phyloP scores from a whole-genome alignment of 257 asterid genomes.

The Parsonsia alboflavescens region DNA sequence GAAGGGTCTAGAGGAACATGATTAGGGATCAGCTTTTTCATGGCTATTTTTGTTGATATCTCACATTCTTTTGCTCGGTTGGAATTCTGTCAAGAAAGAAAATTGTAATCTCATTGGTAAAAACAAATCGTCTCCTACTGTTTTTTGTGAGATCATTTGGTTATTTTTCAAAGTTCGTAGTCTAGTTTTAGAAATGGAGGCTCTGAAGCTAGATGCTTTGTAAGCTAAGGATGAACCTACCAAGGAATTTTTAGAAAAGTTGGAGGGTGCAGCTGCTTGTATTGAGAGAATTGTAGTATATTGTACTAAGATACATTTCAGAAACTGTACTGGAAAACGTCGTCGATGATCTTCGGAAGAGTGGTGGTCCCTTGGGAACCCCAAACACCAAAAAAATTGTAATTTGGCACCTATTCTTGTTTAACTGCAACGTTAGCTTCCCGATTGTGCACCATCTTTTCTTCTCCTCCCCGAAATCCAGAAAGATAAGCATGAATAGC shows the following conservation, averaged over 20 bases:
- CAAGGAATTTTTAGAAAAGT: background rate
- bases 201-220: background rate
- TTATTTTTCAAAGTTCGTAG: background rate
- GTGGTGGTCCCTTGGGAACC: background rate
- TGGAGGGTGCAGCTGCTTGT: background rate
- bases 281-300: background rate
- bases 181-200: background rate
- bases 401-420: slow-evolving; percentile 33
- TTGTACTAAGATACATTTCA: background rate
- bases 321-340: background rate
- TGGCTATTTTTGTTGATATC: background rate
- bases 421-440: slow-evolving; percentile 73
- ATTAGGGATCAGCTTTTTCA: background rate
- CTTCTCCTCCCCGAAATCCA: slow-evolving; percentile 69
- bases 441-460: slow-evolving; percentile 54
- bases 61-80: background rate
- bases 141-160: background rate
- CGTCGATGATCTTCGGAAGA: background rate
- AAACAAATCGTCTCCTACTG: background rate
- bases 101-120: background rate
- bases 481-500: background rate
- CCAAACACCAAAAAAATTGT: background rate
- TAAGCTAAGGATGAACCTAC: background rate
- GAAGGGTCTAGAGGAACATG: background rate
- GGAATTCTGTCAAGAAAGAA: background rate